Evolutionary conservation across 148 eudicot species (phyloP).

Genomic region (Rhododendron williamsianum): DNA sequence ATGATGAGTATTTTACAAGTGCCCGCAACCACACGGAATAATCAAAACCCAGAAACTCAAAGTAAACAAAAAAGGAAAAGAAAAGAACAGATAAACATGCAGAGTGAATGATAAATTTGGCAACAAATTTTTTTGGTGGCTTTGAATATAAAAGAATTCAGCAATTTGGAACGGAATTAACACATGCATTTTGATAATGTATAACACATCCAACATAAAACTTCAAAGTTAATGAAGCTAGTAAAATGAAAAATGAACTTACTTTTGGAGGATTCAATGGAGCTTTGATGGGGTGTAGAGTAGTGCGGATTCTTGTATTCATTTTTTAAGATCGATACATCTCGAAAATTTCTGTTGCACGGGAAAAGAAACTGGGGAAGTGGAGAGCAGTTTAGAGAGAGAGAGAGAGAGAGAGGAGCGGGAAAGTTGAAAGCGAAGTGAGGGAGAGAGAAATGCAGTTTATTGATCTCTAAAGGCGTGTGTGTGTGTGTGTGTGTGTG

Average conservation of each 20-base stretch:
- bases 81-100: neutral
- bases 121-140: neutral
- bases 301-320: constrained; percentile 37
- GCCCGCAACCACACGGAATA: neutral
- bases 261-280: constrained; percentile 33
- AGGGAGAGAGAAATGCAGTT: neutral
- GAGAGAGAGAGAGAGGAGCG: constrained; percentile 21
- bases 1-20: neutral
- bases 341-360: neutral
- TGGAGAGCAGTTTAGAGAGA: neutral
- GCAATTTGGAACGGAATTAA: constrained; percentile 5
- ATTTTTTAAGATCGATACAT: constrained; percentile 13
- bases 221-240: neutral
- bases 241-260: neutral
- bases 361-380: neutral
- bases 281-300: constrained; percentile 30
- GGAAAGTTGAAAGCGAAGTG: constrained; percentile 23
- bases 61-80: neutral
- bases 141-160: neutral
- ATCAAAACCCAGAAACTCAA: neutral
- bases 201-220: neutral
- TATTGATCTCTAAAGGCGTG: constrained; percentile 13
- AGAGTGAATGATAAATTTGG: neutral
- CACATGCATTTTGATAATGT: constrained; percentile 6
- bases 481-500: neutral